These are phyloP conservation scores for Monilinia aucupariae DNA, from an alignment of 2,329 filamentous ascomycete genomes.

Conservation along the genomic window DNA sequence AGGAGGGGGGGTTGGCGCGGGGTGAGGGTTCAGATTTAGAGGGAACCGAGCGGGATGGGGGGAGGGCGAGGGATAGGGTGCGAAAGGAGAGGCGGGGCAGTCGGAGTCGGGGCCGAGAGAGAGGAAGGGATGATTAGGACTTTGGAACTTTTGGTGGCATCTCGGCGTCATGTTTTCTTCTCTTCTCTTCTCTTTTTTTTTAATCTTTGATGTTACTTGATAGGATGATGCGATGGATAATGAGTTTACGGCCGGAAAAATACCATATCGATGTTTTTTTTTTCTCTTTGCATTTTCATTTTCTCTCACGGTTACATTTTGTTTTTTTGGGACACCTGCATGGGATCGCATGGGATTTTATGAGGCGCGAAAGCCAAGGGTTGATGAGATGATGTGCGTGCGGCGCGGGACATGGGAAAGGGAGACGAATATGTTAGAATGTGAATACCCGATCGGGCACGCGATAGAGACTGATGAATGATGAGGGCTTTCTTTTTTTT, in stretches of 20 bases:
- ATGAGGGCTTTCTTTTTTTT: not conserved
- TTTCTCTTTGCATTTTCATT: not conserved
- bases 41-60: not conserved
- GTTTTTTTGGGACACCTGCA: not conserved
- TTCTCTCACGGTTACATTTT: not conserved
- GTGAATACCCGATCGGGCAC: not conserved
- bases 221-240: not conserved
- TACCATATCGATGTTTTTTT: not conserved
- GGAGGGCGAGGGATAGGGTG: not conserved
- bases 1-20: conserved; percentile 18
- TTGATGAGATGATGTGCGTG: not conserved
- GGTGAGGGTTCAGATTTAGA: not conserved
- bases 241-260: conserved; percentile 3
- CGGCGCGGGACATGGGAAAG: not conserved
- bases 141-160: not conserved
- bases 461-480: not conserved
- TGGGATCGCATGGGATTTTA: not conserved
- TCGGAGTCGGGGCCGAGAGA: conserved; percentile 3
- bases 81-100: not conserved
- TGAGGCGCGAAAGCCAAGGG: not conserved
- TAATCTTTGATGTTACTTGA: not conserved
- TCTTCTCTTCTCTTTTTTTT: not conserved
- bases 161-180: not conserved
- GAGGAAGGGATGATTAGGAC: conserved; percentile 7
- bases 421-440: not conserved